Percentiles rank a stretch among this genome's conserved stretches.
phyloP scores from a whole-genome alignment of 1,284 basidiomycete species.

The Boletus mariae region DNA sequence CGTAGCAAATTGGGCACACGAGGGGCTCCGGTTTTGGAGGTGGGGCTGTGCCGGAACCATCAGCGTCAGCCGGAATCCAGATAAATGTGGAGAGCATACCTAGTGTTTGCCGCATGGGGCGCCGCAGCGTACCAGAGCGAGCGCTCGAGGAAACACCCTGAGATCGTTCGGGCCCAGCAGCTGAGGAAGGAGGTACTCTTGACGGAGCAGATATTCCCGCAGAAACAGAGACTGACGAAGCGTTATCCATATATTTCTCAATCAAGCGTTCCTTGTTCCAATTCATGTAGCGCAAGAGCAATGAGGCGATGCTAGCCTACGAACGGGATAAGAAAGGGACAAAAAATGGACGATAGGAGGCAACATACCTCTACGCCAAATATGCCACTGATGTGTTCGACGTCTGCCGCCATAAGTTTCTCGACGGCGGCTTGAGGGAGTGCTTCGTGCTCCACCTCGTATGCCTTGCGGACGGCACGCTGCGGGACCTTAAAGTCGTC shows the following conservation, averaged over 20 bases:
- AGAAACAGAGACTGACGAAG: slow-evolving; percentile 62
- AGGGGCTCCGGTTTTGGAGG: slow-evolving; percentile 48
- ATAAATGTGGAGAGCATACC: slow-evolving; percentile 11
- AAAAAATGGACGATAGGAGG: background rate
- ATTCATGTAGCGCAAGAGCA: slow-evolving; percentile 80
- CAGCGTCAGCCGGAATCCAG: background rate
- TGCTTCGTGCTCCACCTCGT: slow-evolving; percentile 76
- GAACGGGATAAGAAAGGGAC: background rate
- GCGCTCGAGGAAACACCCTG: slow-evolving; percentile 26
- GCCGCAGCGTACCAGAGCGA: slow-evolving; percentile 33
- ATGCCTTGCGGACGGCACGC: slow-evolving; percentile 62
- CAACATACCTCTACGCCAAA: slow-evolving; percentile 79
- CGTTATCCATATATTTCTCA: slow-evolving; percentile 92
- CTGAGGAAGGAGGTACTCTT: slow-evolving; percentile 34
- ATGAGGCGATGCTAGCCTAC: slow-evolving; percentile 57
- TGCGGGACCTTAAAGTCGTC: slow-evolving; percentile 58
- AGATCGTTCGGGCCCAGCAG: slow-evolving; percentile 35
- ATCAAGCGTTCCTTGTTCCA: slow-evolving; percentile 99
- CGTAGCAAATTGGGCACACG: slow-evolving; percentile 89
- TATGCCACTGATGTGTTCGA: slow-evolving; percentile 82
- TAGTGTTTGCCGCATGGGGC: slow-evolving; percentile 39
- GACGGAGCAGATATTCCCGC: slow-evolving; percentile 57
- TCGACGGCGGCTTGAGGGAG: slow-evolving; percentile 73
- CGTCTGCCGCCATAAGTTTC: slow-evolving; percentile 71
- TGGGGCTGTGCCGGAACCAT: slow-evolving; percentile 17